These are phyloP conservation scores for Solanum sitiens DNA, from an alignment of 257 asterid species.

Conservation along the genomic window DNA sequence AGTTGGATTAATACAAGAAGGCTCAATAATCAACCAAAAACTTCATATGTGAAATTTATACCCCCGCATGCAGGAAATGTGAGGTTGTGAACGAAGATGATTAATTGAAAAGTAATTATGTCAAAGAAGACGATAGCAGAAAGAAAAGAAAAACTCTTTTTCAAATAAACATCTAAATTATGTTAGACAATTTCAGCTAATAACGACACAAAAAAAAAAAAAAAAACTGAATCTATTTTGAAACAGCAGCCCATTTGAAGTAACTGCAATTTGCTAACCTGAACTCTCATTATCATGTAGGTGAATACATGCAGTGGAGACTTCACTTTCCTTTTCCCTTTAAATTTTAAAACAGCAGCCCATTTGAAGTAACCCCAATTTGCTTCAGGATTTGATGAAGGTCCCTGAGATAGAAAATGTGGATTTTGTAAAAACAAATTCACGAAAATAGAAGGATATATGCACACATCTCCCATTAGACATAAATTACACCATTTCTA, in stretches of 20 bases:
- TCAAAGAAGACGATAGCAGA: background rate
- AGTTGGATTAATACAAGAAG: background rate
- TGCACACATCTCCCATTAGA: background rate
- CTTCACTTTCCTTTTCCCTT: conserved; percentile 27
- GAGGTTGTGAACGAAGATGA: background rate
- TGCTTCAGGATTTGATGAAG: conserved; percentile 87
- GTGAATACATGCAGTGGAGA: background rate
- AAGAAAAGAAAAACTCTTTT: background rate
- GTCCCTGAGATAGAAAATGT: conserved; percentile 43
- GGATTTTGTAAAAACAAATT: background rate
- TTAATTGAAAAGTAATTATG: background rate
- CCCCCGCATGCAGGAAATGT: background rate
- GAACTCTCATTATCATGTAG: background rate
- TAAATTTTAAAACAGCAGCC: conserved; percentile 59
- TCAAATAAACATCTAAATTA: background rate
- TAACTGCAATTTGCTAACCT: conserved; percentile 68
- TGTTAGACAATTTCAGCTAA: background rate
- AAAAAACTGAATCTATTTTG: background rate
- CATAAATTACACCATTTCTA: background rate
- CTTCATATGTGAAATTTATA: background rate
- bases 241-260: conserved; percentile 55
- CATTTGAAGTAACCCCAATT: conserved; percentile 92
- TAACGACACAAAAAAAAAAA: background rate
- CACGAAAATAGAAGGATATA: background rate
- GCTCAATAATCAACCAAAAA: background rate